Evolutionary conservation across 441 rosid genomes (phyloP).

Genomic region (Corymbia calophylla): DNA sequence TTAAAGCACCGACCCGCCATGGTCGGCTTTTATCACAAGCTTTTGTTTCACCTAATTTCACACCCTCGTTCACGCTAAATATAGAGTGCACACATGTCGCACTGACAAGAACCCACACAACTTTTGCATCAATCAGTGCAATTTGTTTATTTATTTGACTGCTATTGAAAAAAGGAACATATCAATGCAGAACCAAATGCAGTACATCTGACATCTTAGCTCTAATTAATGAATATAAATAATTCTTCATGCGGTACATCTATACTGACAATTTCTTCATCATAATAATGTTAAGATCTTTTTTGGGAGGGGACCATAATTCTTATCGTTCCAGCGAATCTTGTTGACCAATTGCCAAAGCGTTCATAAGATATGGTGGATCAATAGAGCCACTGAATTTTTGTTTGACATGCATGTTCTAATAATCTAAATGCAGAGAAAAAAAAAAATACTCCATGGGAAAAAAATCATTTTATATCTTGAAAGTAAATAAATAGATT

Average conservation of each 20-base stretch:
- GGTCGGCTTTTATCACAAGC: not conserved
- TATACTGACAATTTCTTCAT: not conserved
- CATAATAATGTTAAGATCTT: too few relatives aligned
- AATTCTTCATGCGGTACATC: not conserved
- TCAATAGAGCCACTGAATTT: not conserved
- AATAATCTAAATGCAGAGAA: not conserved
- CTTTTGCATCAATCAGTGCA: too few relatives aligned
- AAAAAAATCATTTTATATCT: not conserved
- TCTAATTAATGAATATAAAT: too few relatives aligned
- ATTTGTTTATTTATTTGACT: too few relatives aligned
- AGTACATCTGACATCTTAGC: too few relatives aligned
- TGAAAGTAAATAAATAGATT: not conserved
- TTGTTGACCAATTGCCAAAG: not conserved
- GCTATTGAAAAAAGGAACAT: too few relatives aligned
- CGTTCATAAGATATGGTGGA: not conserved
- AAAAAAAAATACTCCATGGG: too few relatives aligned
- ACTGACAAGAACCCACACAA: too few relatives aligned
- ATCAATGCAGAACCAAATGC: too few relatives aligned
- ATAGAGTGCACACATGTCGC: too few relatives aligned
- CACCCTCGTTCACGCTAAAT: too few relatives aligned
- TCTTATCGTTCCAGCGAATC: not conserved
- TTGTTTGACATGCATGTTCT: not conserved
- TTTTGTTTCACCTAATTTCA: not conserved
- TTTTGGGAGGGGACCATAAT: not conserved
- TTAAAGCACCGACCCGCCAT: not conserved